Conservation (phyloP, 805 yeast genomes). For the Kodamaea laetipori region DNA sequence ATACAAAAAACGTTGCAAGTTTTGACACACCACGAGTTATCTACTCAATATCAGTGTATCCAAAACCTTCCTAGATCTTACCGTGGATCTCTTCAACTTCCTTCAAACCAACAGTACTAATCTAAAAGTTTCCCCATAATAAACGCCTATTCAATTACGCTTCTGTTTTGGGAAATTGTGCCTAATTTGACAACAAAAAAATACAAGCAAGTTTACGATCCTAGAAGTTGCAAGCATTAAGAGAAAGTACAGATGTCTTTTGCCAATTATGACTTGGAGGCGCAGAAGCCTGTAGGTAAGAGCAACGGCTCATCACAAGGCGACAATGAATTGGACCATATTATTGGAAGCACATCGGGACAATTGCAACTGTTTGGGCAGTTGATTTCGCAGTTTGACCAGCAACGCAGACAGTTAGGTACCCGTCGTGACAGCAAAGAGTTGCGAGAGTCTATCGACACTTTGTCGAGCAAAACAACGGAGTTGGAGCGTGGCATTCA, state of each 20-base stretch:
- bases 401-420: conserved; percentile 52
- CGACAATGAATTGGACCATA: conserved; percentile 33
- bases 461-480: conserved; percentile 32
- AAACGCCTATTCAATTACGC: background rate
- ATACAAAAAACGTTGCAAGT: no score
- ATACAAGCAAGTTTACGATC: background rate
- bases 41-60: no score
- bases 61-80: no score
- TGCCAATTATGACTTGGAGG: conserved; percentile 54
- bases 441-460: conserved; percentile 39
- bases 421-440: conserved; percentile 48
- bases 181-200: background rate
- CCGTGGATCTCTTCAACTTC: no score
- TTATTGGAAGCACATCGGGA: conserved; percentile 38
- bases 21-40: no score
- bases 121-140: no score
- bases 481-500: conserved; percentile 35
- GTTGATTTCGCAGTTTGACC: conserved; percentile 52
- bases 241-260: conserved; percentile 45
- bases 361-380: conserved; percentile 50
- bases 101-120: no score
- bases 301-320: conserved; percentile 3
- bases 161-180: background rate
- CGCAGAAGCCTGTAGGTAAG: conserved; percentile 36
- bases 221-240: background rate